Evolutionary conservation across 108 stramenopile species (phyloP).

Genomic region (Aureococcus anophagefferens): DNA sequence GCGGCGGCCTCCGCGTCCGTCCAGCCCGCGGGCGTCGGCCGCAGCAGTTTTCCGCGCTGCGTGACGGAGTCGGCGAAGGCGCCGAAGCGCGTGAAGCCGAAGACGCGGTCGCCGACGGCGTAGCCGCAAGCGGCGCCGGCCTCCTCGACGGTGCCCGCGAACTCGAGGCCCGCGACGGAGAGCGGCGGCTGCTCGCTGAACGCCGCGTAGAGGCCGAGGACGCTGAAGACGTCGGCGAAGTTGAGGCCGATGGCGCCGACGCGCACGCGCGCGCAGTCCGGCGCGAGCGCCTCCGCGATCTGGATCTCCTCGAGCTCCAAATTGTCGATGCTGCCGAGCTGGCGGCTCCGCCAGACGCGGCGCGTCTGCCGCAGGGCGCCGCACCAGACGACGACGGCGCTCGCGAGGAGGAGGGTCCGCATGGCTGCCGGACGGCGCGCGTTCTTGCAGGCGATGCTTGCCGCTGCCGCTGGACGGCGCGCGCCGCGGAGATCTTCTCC

Average conservation of each 20-base stretch:
- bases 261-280: background rate
- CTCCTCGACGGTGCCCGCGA: slow-evolving; percentile 21
- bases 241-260: slow-evolving; percentile 37
- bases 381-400: too few relatives aligned
- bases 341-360: too few relatives aligned
- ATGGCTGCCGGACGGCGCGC: too few relatives aligned
- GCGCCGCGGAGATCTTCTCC: too few relatives aligned
- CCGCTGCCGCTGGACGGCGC: too few relatives aligned
- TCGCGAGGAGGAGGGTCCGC: too few relatives aligned
- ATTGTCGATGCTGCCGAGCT: too few relatives aligned
- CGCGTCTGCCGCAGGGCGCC: too few relatives aligned
- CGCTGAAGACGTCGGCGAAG: slow-evolving; percentile 41
- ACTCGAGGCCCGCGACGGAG: slow-evolving; percentile 27
- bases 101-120: slow-evolving; percentile 17
- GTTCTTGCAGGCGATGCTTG: too few relatives aligned
- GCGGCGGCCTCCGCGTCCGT: slow-evolving; percentile 27
- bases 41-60: slow-evolving; percentile 18
- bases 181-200: background rate
- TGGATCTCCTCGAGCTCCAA: too few relatives aligned
- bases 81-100: slow-evolving; percentile 31
- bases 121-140: slow-evolving; percentile 9
- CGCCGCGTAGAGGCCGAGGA: slow-evolving; percentile 35
- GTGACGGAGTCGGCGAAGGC: slow-evolving; percentile 28
- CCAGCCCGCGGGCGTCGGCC: slow-evolving; percentile 16
- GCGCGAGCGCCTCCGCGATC: too few relatives aligned